Evolutionary conservation across 108 stramenopile species (phyloP).

Genomic region (Pseudonitzschia delicatissima): DNA sequence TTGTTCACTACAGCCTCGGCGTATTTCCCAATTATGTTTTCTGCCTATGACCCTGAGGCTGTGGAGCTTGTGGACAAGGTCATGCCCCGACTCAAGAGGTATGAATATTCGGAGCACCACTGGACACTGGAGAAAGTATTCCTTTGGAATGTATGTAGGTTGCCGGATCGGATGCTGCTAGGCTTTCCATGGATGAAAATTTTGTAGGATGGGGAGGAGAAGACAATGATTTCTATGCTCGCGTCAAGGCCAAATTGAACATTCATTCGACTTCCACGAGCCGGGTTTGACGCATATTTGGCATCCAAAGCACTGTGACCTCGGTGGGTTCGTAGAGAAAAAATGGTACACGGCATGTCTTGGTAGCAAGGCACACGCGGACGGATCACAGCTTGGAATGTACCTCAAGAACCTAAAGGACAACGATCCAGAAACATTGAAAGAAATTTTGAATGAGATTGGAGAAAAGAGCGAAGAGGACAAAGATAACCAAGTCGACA

Average conservation of each 20-base stretch:
- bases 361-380: conserved; percentile 17
- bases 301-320: conserved; percentile 11
- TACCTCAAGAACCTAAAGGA: conserved; percentile 14
- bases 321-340: conserved; percentile 12
- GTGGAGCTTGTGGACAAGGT: conserved; percentile 28
- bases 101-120: conserved; percentile 21
- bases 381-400: conserved; percentile 30
- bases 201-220: conserved; percentile 26
- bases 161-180: conserved; percentile 17
- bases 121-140: conserved; percentile 25
- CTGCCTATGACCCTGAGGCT: conserved; percentile 25
- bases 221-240: conserved; percentile 28
- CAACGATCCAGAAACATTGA: conserved; percentile 1
- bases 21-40: conserved; percentile 34
- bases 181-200: conserved; percentile 14
- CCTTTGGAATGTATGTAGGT: conserved; percentile 32
- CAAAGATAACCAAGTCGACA: conserved; percentile 9
- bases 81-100: neutral
- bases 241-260: conserved; percentile 13
- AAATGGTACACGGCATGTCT: conserved; percentile 13
- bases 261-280: conserved; percentile 26
- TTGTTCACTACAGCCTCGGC: conserved; percentile 10
- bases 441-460: conserved; percentile 20
- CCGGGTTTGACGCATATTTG: conserved; percentile 19
- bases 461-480: neutral